Evolutionary conservation across 257 asterid genomes (phyloP).

Genomic region (Gynochthodes officinalis): DNA sequence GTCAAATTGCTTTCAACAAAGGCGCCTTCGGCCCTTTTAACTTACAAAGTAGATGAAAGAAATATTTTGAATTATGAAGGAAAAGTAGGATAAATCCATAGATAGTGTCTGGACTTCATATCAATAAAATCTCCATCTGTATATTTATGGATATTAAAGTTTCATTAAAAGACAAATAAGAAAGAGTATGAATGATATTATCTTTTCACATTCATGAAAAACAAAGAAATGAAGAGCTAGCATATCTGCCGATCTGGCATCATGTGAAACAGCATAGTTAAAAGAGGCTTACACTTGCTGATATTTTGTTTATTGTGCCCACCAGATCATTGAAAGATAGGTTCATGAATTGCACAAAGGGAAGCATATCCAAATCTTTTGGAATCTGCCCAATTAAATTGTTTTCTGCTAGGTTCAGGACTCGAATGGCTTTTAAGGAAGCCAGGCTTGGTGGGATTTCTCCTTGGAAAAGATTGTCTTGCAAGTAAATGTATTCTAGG

Average conservation of each 20-base stretch:
- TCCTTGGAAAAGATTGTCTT: no score
- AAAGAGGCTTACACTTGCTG: conserved; percentile 61
- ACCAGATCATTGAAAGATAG: no score
- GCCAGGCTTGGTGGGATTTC: no score
- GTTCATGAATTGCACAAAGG: no score
- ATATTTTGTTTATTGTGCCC: conserved; percentile 40
- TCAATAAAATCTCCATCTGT: background rate
- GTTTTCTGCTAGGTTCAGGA: no score
- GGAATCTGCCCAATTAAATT: no score
- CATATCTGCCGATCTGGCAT: background rate
- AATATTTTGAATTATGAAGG: background rate
- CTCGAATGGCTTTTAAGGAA: no score
- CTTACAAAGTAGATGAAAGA: background rate
- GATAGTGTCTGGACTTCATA: background rate
- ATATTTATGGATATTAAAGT: background rate
- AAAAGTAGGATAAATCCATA: no score
- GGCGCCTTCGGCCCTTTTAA: background rate
- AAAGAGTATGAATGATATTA: no score
- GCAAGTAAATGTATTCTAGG: no score
- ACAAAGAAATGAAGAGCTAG: background rate
- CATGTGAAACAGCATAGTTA: background rate
- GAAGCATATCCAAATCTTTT: no score
- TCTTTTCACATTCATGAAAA: background rate
- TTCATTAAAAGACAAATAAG: background rate
- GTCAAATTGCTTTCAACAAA: background rate